Conservation (phyloP, 2,329 filamentous ascomycete species). For the Penicillium sp. region DNA sequence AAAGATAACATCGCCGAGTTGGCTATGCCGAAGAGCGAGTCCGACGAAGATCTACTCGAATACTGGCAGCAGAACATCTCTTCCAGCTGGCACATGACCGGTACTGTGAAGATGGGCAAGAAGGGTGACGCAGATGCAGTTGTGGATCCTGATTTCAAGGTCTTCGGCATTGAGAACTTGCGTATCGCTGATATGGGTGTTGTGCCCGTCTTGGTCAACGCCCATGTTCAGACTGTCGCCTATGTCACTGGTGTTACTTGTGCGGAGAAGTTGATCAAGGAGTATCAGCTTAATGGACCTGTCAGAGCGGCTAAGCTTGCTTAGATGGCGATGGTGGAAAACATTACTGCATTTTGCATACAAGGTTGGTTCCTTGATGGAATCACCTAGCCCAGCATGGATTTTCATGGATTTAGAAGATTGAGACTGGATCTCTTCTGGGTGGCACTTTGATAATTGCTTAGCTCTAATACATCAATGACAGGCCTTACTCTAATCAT, state of each 20-base stretch:
- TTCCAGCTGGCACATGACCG: constrained; percentile 58
- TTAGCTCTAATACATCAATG: too few species aligned
- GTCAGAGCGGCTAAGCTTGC: background rate
- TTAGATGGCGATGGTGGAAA: background rate
- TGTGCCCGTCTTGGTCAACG: constrained; percentile 45
- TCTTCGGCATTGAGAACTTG: constrained; percentile 41
- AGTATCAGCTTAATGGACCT: constrained; percentile 41
- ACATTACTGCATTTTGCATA: background rate
- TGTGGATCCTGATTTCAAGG: constrained; percentile 49
- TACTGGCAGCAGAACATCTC: constrained; percentile 49
- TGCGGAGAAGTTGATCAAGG: constrained; percentile 52
- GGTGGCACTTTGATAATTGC: background rate
- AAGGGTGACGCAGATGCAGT: constrained; percentile 45
- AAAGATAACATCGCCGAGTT: constrained; percentile 48
- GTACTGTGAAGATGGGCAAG: constrained; percentile 60
- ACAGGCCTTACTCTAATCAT: too few species aligned
- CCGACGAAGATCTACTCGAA: constrained; percentile 57
- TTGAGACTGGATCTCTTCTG: background rate
- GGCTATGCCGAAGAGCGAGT: constrained; percentile 49
- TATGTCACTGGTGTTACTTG: constrained; percentile 56
- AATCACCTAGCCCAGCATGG: background rate
- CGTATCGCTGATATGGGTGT: constrained; percentile 48
- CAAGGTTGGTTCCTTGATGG: background rate
- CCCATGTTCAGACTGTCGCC: constrained; percentile 55
- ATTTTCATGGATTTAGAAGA: background rate